Conservation (phyloP, 1,139 yeast genomes). For the Barnettozyma hawaiiensis region DNA sequence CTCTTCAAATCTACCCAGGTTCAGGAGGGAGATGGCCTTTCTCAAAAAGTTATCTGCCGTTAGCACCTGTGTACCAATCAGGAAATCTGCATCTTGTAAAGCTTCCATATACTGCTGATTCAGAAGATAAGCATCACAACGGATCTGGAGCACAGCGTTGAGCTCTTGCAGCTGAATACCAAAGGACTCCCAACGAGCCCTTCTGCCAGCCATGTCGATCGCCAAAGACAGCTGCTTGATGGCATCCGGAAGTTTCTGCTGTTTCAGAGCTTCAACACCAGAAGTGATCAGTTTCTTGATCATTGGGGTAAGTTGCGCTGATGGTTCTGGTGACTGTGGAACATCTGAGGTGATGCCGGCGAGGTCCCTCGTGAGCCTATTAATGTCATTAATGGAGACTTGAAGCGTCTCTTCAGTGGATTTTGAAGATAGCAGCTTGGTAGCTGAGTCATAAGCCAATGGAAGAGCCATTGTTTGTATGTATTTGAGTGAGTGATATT, state of each 20-base stretch:
- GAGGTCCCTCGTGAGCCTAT: slow-evolving; percentile 55
- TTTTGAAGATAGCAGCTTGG: slow-evolving; percentile 30
- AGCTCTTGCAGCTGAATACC: slow-evolving; percentile 76
- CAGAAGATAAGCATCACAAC: slow-evolving; percentile 78
- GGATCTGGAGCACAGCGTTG: slow-evolving; percentile 62
- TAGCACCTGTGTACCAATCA: slow-evolving; percentile 55
- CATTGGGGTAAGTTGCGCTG: slow-evolving; percentile 56
- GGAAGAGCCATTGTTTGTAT: slow-evolving; percentile 14
- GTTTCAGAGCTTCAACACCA: slow-evolving; percentile 60
- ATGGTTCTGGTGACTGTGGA: slow-evolving; percentile 53
- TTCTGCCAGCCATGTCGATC: slow-evolving; percentile 63
- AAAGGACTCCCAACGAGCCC: slow-evolving; percentile 85
- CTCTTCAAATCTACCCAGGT: slow-evolving; percentile 62
- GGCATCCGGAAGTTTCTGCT: slow-evolving; percentile 63
- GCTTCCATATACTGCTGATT: slow-evolving; percentile 65
- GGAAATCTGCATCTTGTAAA: slow-evolving; percentile 72
- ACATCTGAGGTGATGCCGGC: slow-evolving; percentile 58
- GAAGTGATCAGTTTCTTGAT: slow-evolving; percentile 69
- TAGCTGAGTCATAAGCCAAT: slow-evolving; percentile 28
- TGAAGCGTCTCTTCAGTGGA: slow-evolving; percentile 25
- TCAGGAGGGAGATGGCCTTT: slow-evolving; percentile 68
- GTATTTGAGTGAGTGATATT: no score
- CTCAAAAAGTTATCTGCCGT: slow-evolving; percentile 79
- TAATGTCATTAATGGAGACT: slow-evolving; percentile 49
- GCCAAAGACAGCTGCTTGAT: slow-evolving; percentile 70